Conservation (phyloP, 768 basidiomycete species). For the Mycena rebaudengoi region DNA sequence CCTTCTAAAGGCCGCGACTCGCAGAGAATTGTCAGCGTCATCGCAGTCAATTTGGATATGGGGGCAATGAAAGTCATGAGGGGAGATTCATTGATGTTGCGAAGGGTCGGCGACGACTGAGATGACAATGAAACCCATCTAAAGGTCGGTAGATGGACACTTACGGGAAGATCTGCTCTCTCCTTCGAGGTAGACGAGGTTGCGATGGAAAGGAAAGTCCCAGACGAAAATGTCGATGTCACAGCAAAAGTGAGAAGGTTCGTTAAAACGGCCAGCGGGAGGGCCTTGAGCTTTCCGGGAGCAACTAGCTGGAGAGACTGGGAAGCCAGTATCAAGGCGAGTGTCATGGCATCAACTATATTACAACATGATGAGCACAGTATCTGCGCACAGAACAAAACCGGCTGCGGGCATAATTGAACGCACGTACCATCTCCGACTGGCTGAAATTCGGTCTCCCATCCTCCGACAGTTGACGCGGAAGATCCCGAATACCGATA, state of each 20-base stretch:
- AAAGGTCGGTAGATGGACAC: neutral
- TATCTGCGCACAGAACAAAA: neutral
- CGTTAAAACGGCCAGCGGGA: constrained; percentile 60
- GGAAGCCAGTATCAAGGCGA: constrained; percentile 65
- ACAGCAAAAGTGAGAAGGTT: constrained; percentile 54
- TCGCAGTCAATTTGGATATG: constrained; percentile 46
- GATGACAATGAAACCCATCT: neutral
- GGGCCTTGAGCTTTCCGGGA: constrained; percentile 61
- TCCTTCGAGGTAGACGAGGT: constrained; percentile 21
- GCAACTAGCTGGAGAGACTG: constrained; percentile 67
- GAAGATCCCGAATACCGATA: too few species aligned
- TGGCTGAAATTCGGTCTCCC: constrained; percentile 78
- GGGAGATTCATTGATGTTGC: constrained; percentile 35
- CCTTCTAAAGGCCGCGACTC: constrained; percentile 44
- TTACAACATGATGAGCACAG: constrained; percentile 4
- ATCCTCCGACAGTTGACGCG: constrained; percentile 39
- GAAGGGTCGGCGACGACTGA: constrained; percentile 34
- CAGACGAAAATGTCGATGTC: constrained; percentile 62
- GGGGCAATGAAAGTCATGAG: constrained; percentile 30
- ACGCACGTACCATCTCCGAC: constrained; percentile 50
- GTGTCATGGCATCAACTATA: constrained; percentile 54
- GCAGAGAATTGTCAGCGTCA: constrained; percentile 44
- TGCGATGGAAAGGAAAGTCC: constrained; percentile 58
- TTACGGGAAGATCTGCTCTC: neutral
- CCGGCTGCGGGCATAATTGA: constrained; percentile 11